Evolutionary conservation across 2,329 filamentous ascomycete species (phyloP), one percentile per base, ranked within the genome.

Genomic region (Knufia fluminis): DNA sequence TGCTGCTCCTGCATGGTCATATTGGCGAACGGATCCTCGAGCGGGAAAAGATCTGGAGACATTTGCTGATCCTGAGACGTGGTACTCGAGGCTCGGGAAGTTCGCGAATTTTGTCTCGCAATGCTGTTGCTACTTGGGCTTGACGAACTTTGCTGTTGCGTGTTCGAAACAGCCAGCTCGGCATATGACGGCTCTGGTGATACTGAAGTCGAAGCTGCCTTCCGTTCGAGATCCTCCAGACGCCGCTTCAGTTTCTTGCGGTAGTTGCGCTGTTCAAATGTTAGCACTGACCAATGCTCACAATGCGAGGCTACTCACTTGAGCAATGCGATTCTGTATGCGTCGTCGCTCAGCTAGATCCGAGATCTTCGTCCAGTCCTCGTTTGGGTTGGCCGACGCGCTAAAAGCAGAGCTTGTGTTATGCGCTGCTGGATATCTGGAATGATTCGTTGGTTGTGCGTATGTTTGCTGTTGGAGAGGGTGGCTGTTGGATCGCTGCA

Each of bases 281-380:
- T 50, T 16, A 39, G 16, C 46, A 50, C 23, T 31, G 9, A 14
- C 24, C 6, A 28, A 31, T 3, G n/a, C 9, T 35, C 35, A 35
- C 45, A 39, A 24, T 16, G 24, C 9, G 17, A n/a, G 33, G 56
- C 66, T 47, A 9, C 49, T 32, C 44, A 59, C 57, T 49, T 97
- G 91, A 59, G 91, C 91, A 76, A 97, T 96, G 60, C 91, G 83
- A 73, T 97, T 97, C 71, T 97, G 90, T 72, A 96, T 95, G 65
- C 90, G 80, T 62, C 90, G 78, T 64, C 92, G 83, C 72, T 97
- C 91, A 46, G 90, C 91, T 52, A 97, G 82, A 68, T 97, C 91
- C 51, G 91, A 94, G 66, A 97, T 95, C 80, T 96, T 94, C 65
- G 91, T 96, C 91, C 91, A 97, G 73, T 97, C 91, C 72, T 97